phyloP scores from a whole-genome alignment of 2,329 filamentous ascomycete species.

The Lomentospora prolificans region DNA sequence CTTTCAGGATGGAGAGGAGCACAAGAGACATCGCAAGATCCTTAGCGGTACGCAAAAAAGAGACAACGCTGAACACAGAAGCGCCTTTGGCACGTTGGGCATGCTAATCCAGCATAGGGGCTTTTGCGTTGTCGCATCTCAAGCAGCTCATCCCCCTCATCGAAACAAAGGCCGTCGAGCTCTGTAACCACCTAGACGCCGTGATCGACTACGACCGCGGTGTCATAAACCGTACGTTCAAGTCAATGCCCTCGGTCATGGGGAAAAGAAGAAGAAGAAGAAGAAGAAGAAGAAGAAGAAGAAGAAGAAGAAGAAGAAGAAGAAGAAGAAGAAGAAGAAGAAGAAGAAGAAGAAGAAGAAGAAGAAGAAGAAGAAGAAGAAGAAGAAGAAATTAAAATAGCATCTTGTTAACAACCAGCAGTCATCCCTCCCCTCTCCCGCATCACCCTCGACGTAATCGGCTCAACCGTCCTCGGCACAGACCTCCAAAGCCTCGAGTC shows the following conservation, averaged over 20 bases:
- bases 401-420: no score
- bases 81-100: no score
- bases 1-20: slow-evolving; percentile 24
- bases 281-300: no score
- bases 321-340: no score
- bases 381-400: no score
- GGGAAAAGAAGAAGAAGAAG: no score
- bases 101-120: slow-evolving; percentile 11
- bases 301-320: no score
- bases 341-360: no score
- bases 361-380: no score
- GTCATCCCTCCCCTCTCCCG: slow-evolving; percentile 20
- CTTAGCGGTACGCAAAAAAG: slow-evolving; percentile 16
- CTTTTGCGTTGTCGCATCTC: slow-evolving; percentile 22
- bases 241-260: slow-evolving; percentile 2
- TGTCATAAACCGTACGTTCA: slow-evolving; percentile 15
- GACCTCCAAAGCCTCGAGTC: slow-evolving; percentile 21
- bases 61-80: neutral
- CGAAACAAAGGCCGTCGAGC: slow-evolving; percentile 22
- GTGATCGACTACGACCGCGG: slow-evolving; percentile 12
- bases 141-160: slow-evolving; percentile 24
- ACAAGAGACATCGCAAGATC: slow-evolving; percentile 23
- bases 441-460: slow-evolving; percentile 26
- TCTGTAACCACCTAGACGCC: slow-evolving; percentile 15
- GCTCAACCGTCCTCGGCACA: slow-evolving; percentile 21